Evolutionary conservation across 202 grass and related monocot species (phyloP).

Genomic region (Carex sylvatica): DNA sequence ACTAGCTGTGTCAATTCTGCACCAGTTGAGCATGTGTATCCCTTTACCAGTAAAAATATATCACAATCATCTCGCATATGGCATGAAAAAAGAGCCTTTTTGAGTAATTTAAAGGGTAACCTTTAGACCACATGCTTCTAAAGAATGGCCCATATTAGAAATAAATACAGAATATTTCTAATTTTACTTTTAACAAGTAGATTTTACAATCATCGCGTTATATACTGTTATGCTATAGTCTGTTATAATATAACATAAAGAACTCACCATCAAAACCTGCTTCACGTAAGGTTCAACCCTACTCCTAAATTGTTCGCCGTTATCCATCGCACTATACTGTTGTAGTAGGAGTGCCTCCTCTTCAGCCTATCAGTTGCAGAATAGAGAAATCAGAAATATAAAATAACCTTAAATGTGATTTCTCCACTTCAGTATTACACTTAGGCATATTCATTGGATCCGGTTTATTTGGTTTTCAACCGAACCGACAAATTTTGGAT

Average conservation of each 20-base stretch:
- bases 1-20: neutral
- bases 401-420: constrained; percentile 8
- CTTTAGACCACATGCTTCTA: neutral
- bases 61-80: neutral
- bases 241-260: constrained; percentile 15
- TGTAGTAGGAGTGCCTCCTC: constrained; percentile 86
- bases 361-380: constrained; percentile 44
- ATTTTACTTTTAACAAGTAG: neutral
- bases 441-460: no score
- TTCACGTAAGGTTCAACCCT: constrained; percentile 59
- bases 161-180: neutral
- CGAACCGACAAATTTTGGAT: no score
- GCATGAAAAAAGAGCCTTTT: neutral
- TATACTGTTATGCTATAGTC: neutral
- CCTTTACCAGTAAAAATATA: neutral
- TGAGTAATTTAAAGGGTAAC: neutral
- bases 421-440: neutral
- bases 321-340: constrained; percentile 40
- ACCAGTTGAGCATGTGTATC: neutral
- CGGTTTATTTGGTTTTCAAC: no score
- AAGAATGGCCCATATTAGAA: neutral
- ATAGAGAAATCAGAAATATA: constrained; percentile 30
- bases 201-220: neutral
- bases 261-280: constrained; percentile 75
- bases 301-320: constrained; percentile 45